These are phyloP conservation scores for Gracilaria gracilis DNA, from an alignment of 23 red algal genomes.

Conservation along the genomic window DNA sequence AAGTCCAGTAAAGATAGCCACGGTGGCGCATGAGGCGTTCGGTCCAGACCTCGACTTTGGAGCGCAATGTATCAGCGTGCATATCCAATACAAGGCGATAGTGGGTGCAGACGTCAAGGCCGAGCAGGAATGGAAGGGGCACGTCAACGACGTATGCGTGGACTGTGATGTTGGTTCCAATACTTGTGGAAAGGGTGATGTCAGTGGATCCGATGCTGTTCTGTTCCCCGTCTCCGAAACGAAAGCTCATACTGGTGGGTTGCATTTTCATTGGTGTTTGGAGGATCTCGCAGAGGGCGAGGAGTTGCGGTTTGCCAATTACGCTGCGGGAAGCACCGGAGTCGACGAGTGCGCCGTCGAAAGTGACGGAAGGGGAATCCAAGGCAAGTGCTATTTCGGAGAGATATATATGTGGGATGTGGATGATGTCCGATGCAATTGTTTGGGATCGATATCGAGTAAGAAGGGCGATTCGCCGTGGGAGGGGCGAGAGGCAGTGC, in stretches of 20 bases:
- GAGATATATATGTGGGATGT: not conserved
- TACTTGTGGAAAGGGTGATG: not conserved
- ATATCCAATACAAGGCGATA: not conserved
- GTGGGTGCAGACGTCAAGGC: slow-evolving; percentile 14
- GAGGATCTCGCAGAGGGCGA: not conserved
- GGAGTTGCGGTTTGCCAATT: not conserved
- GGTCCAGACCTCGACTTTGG: not conserved
- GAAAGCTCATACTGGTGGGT: not conserved
- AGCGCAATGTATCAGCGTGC: not conserved
- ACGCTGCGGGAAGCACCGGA: not conserved
- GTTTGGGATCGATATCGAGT: not conserved
- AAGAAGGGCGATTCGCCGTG: not conserved
- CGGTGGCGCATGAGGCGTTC: not conserved
- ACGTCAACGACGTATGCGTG: slow-evolving; percentile 13
- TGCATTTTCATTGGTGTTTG: not conserved
- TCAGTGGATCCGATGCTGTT: not conserved
- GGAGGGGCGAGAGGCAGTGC: not conserved
- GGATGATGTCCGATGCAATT: not conserved
- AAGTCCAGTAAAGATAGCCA: not conserved
- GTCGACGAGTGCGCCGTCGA: slow-evolving; percentile 35
- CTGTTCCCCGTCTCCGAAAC: slow-evolving; percentile 33
- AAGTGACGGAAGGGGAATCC: not conserved
- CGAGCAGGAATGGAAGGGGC: slow-evolving; percentile 34
- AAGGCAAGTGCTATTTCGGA: not conserved
- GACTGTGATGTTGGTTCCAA: slow-evolving; percentile 1